Percentiles rank a stretch among this genome's conserved stretches.
Conservation (phyloP, 108 stramenopile genomes). For the Ochromonas danica region DNA sequence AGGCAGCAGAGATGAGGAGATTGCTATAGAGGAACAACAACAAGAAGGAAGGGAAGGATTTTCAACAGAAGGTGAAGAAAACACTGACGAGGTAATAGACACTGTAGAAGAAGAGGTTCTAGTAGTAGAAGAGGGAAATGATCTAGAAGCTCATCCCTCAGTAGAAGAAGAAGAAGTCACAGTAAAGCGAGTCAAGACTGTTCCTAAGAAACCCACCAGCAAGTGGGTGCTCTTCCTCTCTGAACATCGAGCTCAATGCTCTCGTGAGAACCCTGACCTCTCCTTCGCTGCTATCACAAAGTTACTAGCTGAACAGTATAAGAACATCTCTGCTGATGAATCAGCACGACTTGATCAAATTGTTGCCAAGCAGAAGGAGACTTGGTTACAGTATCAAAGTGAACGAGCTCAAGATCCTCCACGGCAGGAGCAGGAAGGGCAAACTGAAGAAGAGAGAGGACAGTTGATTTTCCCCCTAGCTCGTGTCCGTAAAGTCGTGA, state of each 20-base stretch:
- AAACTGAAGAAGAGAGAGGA: slow-evolving; percentile 35
- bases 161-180: not conserved
- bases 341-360: slow-evolving; percentile 26
- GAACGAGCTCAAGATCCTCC: slow-evolving; percentile 63
- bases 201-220: not conserved
- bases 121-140: not conserved
- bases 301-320: slow-evolving; percentile 65
- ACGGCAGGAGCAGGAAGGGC: too few species aligned
- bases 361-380: slow-evolving; percentile 54
- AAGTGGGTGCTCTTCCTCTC: slow-evolving; percentile 10
- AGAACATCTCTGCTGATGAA: not conserved
- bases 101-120: not conserved
- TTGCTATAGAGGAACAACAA: too few species aligned
- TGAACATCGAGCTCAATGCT: slow-evolving; percentile 10
- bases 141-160: not conserved
- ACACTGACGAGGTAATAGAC: not conserved
- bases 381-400: slow-evolving; percentile 62
- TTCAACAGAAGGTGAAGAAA: too few species aligned
- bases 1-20: too few species aligned
- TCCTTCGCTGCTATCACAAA: slow-evolving; percentile 60
- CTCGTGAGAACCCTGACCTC: not conserved
- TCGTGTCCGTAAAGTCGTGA: slow-evolving; percentile 77
- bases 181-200: not conserved
- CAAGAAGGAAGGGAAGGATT: too few species aligned
- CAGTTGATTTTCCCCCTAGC: slow-evolving; percentile 63